phyloP scores from a whole-genome alignment of 108 stramenopile species.

The Nitzschia sp. region DNA sequence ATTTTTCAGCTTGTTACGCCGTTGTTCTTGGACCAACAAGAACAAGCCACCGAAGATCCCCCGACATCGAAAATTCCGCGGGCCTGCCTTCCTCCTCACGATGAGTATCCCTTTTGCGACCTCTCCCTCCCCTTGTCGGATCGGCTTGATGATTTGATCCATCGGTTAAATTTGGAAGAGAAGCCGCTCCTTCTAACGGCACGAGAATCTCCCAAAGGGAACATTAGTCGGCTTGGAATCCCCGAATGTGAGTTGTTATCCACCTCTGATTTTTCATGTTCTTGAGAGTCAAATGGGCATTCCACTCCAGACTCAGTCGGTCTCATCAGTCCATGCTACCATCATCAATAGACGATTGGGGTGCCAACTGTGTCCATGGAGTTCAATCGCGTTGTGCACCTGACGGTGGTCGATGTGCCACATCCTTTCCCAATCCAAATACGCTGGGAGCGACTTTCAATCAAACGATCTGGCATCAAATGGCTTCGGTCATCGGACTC shows the following conservation, averaged over 20 bases:
- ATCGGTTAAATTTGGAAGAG: constrained; percentile 12
- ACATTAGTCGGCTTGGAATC: constrained; percentile 19
- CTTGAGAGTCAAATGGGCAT: too few species aligned
- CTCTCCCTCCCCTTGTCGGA: constrained; percentile 24
- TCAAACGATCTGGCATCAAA: constrained; percentile 36
- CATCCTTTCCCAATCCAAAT: constrained; percentile 42
- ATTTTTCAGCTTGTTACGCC: too few species aligned
- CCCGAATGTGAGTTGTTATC: constrained; percentile 9
- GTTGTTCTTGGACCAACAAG: too few species aligned
- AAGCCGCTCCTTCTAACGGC: constrained; percentile 19
- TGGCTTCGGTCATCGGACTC: constrained; percentile 42
- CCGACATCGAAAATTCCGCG: background rate
- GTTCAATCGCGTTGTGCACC: constrained; percentile 16
- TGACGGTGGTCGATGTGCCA: constrained; percentile 21
- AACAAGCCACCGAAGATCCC: too few species aligned
- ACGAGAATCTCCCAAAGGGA: constrained; percentile 19
- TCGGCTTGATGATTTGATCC: constrained; percentile 25
- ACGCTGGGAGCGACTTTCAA: constrained; percentile 46
- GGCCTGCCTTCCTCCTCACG: constrained; percentile 1
- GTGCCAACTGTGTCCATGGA: constrained; percentile 23
- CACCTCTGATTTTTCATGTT: too few species aligned
- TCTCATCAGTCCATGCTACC: too few species aligned
- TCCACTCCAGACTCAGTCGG: background rate
- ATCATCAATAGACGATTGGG: constrained; percentile 15
- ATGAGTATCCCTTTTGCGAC: constrained; percentile 30